Conservation (phyloP, 495 filamentous ascomycete genomes). For the Tuber aestivum region DNA sequence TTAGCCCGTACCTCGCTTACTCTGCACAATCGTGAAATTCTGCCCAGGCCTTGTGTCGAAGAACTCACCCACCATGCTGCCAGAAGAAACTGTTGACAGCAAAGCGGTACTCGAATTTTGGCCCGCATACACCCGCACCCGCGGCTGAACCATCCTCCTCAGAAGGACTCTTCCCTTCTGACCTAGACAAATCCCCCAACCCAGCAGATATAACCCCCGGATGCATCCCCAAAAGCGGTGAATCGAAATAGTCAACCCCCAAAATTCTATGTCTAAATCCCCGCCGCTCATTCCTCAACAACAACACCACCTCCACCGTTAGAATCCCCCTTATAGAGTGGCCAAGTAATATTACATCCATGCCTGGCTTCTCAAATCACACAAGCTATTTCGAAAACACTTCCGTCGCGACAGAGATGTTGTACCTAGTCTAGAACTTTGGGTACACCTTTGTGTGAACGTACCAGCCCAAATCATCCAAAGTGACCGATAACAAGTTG, state of each 20-base stretch:
- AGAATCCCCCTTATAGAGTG: slow-evolving; percentile 91
- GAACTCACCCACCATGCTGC: slow-evolving; percentile 24
- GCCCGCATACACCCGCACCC: slow-evolving; percentile 8
- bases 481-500: slow-evolving; percentile 58
- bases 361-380: slow-evolving; percentile 65
- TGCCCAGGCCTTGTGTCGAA: no score
- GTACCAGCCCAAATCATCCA: slow-evolving; percentile 67
- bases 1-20: slow-evolving; percentile 26
- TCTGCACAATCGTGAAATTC: slow-evolving; percentile 26
- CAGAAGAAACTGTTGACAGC: slow-evolving; percentile 14
- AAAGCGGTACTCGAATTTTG: slow-evolving; percentile 1
- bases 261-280: slow-evolving; percentile 61
- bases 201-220: slow-evolving; percentile 77
- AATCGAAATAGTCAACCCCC: no score
- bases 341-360: slow-evolving; percentile 80
- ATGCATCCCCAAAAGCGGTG: no score
- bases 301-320: slow-evolving; percentile 70
- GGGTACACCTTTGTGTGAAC: no score
- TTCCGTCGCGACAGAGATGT: slow-evolving; percentile 65
- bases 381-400: slow-evolving; percentile 75
- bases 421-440: slow-evolving; percentile 74
- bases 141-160: slow-evolving; percentile 14
- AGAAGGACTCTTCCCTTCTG: slow-evolving; percentile 47
- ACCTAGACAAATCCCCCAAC: slow-evolving; percentile 66
- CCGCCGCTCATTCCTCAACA: slow-evolving; percentile 50